Evolutionary conservation across 164 flowering plant genomes (phyloP).

Genomic region (Euptelea pleiosperma): DNA sequence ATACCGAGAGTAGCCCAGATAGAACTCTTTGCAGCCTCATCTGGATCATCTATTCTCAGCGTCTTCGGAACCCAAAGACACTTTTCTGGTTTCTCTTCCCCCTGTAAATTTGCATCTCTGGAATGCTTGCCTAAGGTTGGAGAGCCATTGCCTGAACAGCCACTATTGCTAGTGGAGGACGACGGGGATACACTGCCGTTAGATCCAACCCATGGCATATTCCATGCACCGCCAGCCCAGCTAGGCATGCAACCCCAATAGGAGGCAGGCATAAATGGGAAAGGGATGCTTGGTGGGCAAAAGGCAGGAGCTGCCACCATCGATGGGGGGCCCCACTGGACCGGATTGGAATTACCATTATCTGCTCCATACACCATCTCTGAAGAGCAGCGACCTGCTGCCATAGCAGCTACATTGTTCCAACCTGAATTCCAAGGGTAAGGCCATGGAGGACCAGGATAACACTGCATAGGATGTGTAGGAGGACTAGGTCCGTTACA

Average conservation of each 20-base stretch:
- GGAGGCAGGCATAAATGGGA: constrained; percentile 48
- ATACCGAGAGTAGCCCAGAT: constrained; percentile 91
- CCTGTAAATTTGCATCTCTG: too few relatives aligned
- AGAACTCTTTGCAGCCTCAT: constrained; percentile 87
- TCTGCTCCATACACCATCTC: constrained; percentile 15
- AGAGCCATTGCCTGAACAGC: constrained; percentile 33
- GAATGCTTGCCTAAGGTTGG: constrained; percentile 60
- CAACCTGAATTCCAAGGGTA: constrained; percentile 41
- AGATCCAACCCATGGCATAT: too few relatives aligned
- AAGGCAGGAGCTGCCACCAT: constrained; percentile 45
- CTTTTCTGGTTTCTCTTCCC: constrained; percentile 33
- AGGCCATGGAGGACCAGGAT: constrained; percentile 57
- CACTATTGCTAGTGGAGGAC: too few relatives aligned
- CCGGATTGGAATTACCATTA: constrained; percentile 16
- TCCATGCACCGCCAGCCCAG: too few relatives aligned
- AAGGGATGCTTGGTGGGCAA: constrained; percentile 46
- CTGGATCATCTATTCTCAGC: constrained; percentile 79
- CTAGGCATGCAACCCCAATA: constrained; percentile 73
- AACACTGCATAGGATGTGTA: constrained; percentile 39
- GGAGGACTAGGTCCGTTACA: constrained; percentile 35
- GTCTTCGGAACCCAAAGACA: constrained; percentile 77
- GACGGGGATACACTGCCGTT: too few relatives aligned
- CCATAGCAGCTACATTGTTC: constrained; percentile 8
- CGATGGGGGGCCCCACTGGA: constrained; percentile 38
- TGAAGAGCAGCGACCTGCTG: constrained; percentile 17